phyloP scores from a whole-genome alignment of 805 yeast species.

The Kluyveromyces siamensis region DNA sequence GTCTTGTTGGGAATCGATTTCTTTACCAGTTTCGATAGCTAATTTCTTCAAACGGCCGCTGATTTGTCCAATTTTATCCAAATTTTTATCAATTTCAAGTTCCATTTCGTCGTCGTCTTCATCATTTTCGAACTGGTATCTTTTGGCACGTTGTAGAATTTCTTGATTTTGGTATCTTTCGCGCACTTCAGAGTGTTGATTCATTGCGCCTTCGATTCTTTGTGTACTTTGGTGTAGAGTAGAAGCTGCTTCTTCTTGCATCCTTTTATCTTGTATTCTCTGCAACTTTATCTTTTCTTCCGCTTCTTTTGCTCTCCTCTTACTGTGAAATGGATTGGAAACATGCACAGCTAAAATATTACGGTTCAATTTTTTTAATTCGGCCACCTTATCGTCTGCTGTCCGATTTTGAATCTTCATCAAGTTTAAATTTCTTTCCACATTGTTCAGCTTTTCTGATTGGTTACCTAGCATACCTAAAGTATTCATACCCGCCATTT shows the following conservation, averaged over 20 bases:
- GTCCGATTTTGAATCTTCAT: constrained; percentile 75
- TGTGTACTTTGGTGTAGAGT: constrained; percentile 57
- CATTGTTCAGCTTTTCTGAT: constrained; percentile 71
- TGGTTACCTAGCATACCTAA: constrained; percentile 92
- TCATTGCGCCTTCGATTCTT: constrained; percentile 56
- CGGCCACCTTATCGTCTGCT: constrained; percentile 75
- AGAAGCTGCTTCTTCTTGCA: constrained; percentile 51
- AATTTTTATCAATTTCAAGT: constrained; percentile 71
- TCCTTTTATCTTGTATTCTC: constrained; percentile 51
- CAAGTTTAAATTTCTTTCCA: constrained; percentile 67
- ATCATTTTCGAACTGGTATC: constrained; percentile 81
- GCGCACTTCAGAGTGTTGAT: constrained; percentile 23
- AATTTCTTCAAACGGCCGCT: constrained; percentile 63
- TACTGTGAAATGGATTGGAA: constrained; percentile 81
- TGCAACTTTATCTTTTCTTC: constrained; percentile 61
- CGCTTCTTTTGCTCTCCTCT: constrained; percentile 60
- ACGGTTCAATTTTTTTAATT: constrained; percentile 70
- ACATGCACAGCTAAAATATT: constrained; percentile 74
- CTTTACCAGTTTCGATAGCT: constrained; percentile 66
- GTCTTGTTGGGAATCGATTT: constrained; percentile 67
- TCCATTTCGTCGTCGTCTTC: constrained; percentile 91
- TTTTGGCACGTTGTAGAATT: constrained; percentile 42
- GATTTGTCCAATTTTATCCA: constrained; percentile 65
- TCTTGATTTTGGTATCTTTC: constrained; percentile 32
- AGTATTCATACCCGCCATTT: constrained; percentile 68